A percentile compares a stretch with the other conserved stretches of the same genome.
Conservation (phyloP, 225 moss, liverwort and hornwort species). For the Marchantia polymorpha region DNA sequence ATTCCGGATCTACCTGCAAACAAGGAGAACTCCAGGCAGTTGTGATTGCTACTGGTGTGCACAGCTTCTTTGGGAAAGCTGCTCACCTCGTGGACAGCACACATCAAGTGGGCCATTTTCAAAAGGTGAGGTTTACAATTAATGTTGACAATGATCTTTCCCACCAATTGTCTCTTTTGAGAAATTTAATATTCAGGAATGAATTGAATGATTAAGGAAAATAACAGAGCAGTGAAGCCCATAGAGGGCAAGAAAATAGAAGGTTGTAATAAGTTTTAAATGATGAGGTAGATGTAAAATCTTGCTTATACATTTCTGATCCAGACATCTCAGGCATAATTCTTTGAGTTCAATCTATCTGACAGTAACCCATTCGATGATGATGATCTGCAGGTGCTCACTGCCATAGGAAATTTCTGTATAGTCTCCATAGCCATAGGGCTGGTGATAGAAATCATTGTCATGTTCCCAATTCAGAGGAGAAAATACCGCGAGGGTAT, state of each 20-base stretch:
- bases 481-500: conserved; percentile 55
- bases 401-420: conserved; percentile 65
- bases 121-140: conserved; percentile 10
- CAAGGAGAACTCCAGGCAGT: conserved; percentile 59
- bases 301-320: no score
- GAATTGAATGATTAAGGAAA: not conserved
- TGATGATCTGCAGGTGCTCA: conserved; percentile 22
- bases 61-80: conserved; percentile 78
- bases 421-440: conserved; percentile 55
- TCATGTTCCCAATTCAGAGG: conserved; percentile 65
- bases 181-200: not conserved
- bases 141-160: conserved; percentile 12
- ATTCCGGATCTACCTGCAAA: conserved; percentile 32
- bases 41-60: conserved; percentile 69
- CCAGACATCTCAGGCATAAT: not conserved
- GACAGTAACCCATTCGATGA: no score
- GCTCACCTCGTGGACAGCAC: conserved; percentile 76
- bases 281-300: not conserved
- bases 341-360: not conserved
- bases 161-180: not conserved
- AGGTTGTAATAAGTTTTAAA: not conserved
- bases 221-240: conserved; percentile 8
- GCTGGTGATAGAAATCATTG: conserved; percentile 55
- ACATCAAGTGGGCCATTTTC: conserved; percentile 59
- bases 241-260: not conserved